Evolutionary conservation across 495 filamentous ascomycete species (phyloP).

Genomic region (Viridothelium virens): DNA sequence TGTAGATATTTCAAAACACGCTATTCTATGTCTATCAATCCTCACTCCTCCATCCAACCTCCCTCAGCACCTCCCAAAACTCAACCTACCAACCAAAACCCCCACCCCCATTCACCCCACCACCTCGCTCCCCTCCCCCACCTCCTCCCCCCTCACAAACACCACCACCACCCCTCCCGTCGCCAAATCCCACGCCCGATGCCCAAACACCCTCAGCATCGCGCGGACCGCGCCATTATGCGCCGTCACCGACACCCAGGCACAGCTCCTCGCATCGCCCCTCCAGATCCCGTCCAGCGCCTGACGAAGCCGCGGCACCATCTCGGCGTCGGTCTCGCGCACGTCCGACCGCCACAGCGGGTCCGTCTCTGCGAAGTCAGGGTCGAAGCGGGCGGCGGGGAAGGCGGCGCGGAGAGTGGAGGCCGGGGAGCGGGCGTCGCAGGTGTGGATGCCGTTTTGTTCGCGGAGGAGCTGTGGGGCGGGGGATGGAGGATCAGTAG

Average conservation of each 20-base stretch:
- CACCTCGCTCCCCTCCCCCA: constrained; percentile 18
- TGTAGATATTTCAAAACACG: not conserved
- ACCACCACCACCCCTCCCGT: constrained; percentile 35
- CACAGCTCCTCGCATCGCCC: constrained; percentile 13
- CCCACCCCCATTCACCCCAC: not conserved
- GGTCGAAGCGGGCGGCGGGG: constrained; percentile 17
- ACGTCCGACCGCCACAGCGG: constrained; percentile 22
- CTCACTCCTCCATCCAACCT: not conserved
- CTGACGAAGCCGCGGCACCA: constrained; percentile 15
- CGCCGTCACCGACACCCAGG: constrained; percentile 29
- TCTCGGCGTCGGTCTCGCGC: constrained; percentile 21
- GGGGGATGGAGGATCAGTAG: not conserved
- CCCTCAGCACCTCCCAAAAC: not conserved
- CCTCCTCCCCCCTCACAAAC: constrained; percentile 32
- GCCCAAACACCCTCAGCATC: constrained; percentile 29
- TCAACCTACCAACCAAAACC: not conserved
- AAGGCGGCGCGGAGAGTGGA: constrained; percentile 15
- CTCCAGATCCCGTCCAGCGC: constrained; percentile 23
- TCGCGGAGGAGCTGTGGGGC: constrained; percentile 20
- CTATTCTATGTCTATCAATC: not conserved
- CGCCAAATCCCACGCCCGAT: constrained; percentile 29
- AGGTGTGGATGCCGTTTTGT: constrained; percentile 26
- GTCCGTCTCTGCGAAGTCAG: constrained; percentile 24
- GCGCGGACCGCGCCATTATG: constrained; percentile 34
- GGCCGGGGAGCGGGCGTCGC: constrained; percentile 18